Evolutionary conservation across 2,329 filamentous ascomycete genomes (phyloP).

Genomic region (Coleophoma cylindrospora): DNA sequence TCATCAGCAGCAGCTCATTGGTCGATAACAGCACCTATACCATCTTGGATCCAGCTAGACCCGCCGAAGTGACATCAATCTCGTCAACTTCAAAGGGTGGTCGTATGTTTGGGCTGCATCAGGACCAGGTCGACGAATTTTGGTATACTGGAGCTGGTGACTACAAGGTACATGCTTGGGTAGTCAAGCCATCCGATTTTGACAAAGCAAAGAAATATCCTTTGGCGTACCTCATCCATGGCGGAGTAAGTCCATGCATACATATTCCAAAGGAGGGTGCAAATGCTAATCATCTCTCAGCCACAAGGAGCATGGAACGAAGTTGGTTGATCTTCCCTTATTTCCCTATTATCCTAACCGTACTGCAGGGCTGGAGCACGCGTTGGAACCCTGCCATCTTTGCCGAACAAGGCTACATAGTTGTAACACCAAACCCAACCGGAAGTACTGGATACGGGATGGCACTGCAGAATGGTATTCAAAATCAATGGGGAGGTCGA

Average conservation of each 20-base stretch:
- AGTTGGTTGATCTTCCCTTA: not conserved
- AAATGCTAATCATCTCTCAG: constrained; percentile 4
- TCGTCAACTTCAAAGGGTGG: constrained; percentile 65
- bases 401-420: constrained; percentile 83
- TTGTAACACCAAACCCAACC: constrained; percentile 76
- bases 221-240: constrained; percentile 74
- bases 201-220: constrained; percentile 70
- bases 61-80: constrained; percentile 33
- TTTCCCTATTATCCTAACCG: not conserved
- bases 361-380: constrained; percentile 41
- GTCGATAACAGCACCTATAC: constrained; percentile 69
- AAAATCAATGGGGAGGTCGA: constrained; percentile 75
- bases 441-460: constrained; percentile 82
- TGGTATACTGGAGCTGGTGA: constrained; percentile 61
- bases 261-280: too few relatives aligned
- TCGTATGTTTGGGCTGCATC: constrained; percentile 59
- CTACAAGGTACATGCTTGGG: constrained; percentile 65
- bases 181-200: constrained; percentile 64
- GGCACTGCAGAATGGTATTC: constrained; percentile 70
- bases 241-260: constrained; percentile 41
- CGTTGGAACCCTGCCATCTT: constrained; percentile 85
- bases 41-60: constrained; percentile 38
- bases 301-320: constrained; percentile 28
- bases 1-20: constrained; percentile 64
- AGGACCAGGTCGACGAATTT: constrained; percentile 60